Evolutionary conservation across 768 basidiomycete genomes (phyloP).

Genomic region (Boletus rex-veris): DNA sequence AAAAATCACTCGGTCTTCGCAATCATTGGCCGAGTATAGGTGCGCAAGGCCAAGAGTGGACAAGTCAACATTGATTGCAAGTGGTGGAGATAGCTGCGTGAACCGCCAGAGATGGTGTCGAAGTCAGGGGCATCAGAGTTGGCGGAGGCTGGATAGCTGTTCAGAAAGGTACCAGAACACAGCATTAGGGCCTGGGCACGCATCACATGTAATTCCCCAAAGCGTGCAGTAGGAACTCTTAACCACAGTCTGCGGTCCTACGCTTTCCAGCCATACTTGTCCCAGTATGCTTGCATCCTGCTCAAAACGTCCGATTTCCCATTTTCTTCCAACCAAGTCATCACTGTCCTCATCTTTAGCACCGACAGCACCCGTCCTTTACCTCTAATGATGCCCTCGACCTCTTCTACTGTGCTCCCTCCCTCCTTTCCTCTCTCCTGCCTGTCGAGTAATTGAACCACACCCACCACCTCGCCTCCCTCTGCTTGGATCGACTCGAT

Average conservation of each 20-base stretch:
- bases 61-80: no score
- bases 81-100: no score
- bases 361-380: slow-evolving; percentile 70
- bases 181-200: no score
- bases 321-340: slow-evolving; percentile 72
- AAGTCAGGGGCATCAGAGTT: no score
- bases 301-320: slow-evolving; percentile 60
- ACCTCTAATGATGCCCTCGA: slow-evolving; percentile 70
- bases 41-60: no score
- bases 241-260: slow-evolving; percentile 5
- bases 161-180: no score
- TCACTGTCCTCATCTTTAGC: slow-evolving; percentile 80
- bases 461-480: slow-evolving; percentile 84
- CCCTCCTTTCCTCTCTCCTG: slow-evolving; percentile 42
- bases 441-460: slow-evolving; percentile 80
- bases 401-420: slow-evolving; percentile 77
- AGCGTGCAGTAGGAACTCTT: no score
- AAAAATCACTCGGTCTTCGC: no score
- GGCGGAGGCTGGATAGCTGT: no score
- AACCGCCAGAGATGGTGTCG: no score
- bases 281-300: slow-evolving; percentile 68
- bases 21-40: no score
- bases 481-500: slow-evolving; percentile 65
- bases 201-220: no score
- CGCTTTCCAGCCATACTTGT: slow-evolving; percentile 29